phyloP scores from a whole-genome alignment of 192 early-diverging fungal genomes.

The Mortierella hygrophila region DNA sequence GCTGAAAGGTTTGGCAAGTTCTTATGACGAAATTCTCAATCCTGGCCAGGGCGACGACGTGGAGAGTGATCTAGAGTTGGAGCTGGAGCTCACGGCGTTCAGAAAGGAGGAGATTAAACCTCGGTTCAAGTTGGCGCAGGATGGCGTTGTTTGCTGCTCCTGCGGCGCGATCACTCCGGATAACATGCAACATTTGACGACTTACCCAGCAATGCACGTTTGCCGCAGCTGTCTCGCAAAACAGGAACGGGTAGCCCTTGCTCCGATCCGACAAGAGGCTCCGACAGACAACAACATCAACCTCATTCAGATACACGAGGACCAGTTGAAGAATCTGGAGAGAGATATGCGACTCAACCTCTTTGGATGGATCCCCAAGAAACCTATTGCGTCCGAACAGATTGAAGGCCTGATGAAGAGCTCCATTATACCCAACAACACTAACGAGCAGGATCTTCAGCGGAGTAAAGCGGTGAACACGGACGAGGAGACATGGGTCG shows the following conservation, averaged over 20 bases:
- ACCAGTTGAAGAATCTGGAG: slow-evolving; percentile 9
- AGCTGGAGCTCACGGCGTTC: neutral
- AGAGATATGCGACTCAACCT: slow-evolving; percentile 8
- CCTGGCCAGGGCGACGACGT: slow-evolving; percentile 27
- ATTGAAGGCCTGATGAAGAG: neutral
- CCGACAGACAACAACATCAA: neutral
- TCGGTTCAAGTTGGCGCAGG: slow-evolving; percentile 6
- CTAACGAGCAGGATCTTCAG: neutral
- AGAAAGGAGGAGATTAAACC: slow-evolving; percentile 13
- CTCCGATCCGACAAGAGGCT: neutral
- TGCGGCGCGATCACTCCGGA: slow-evolving; percentile 23
- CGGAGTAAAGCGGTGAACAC: neutral
- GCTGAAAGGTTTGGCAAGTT: neutral
- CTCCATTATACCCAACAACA: neutral
- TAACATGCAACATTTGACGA: neutral
- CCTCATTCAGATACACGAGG: slow-evolving; percentile 1
- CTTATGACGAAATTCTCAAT: slow-evolving; percentile 21
- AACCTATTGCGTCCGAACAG: neutral
- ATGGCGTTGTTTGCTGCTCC: slow-evolving; percentile 30
- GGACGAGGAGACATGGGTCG: too few species aligned
- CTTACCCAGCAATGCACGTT: slow-evolving; percentile 12
- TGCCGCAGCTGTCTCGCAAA: neutral
- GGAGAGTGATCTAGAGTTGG: slow-evolving; percentile 33
- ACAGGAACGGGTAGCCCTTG: neutral
- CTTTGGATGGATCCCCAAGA: slow-evolving; percentile 8